phyloP scores from a whole-genome alignment of 208 protist species.

The Pavlovales sp. region DNA sequence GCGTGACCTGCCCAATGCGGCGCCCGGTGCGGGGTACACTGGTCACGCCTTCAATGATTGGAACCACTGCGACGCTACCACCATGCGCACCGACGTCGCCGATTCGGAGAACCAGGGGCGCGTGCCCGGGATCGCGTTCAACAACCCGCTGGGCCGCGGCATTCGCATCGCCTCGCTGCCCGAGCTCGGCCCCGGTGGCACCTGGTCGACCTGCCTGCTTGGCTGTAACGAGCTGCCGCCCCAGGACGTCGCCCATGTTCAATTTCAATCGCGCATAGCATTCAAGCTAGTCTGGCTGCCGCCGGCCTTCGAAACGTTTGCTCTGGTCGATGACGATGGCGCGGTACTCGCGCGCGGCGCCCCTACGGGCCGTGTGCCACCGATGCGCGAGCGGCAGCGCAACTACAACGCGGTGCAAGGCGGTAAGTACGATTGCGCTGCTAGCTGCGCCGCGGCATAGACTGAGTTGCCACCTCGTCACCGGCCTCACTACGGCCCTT shows the following conservation, averaged over 20 bases:
- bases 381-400: background rate
- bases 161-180: conserved; percentile 16
- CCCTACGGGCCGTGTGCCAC: background rate
- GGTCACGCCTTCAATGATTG: conserved; percentile 37
- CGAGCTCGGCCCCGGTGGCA: conserved; percentile 24
- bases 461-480: too few relatives aligned
- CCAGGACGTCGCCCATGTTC: conserved; percentile 34
- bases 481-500: too few relatives aligned
- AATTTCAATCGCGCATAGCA: conserved; percentile 35
- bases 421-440: background rate
- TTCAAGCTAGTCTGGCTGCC: conserved; percentile 43
- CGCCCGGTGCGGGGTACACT: conserved; percentile 14
- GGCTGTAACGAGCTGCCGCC: background rate
- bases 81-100: conserved; percentile 16
- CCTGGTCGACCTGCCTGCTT: conserved; percentile 31
- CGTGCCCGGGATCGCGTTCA: conserved; percentile 17
- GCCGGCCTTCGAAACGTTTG: conserved; percentile 2
- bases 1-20: background rate
- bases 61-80: conserved; percentile 36
- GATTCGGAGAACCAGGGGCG: conserved; percentile 1
- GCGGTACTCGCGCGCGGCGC: background rate
- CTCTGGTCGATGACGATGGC: conserved; percentile 37
- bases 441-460: too few relatives aligned
- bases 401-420: conserved; percentile 7
- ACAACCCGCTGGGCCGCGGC: conserved; percentile 34